Conservation (phyloP, 352 stramenopile genomes). For the Phytophthora constricta region DNA sequence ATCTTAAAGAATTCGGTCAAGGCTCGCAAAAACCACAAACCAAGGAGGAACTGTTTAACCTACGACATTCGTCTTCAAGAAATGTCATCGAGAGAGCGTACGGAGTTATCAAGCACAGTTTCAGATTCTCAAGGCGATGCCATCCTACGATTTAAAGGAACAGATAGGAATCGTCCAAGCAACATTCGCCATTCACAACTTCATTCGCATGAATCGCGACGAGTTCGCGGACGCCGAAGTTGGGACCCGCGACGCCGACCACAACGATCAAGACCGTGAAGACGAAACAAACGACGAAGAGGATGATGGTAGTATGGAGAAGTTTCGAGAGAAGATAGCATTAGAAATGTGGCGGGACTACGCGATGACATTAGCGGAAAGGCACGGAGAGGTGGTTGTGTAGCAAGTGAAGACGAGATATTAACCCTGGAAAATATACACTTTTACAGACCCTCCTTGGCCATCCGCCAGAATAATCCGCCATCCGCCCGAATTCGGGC, state of each 20-base stretch:
- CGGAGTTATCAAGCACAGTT: constrained; percentile 11
- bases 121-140: background rate
- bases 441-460: too few species aligned
- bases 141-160: background rate
- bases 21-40: constrained; percentile 4
- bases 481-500: too few species aligned
- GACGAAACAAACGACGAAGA: background rate
- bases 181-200: constrained; percentile 11
- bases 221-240: constrained; percentile 2
- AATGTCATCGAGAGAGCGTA: constrained; percentile 17
- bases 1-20: constrained; percentile 13
- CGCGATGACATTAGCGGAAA: too few species aligned
- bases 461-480: too few species aligned
- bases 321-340: too few species aligned
- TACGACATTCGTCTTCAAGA: constrained; percentile 3
- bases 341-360: too few species aligned
- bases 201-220: constrained; percentile 5
- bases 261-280: too few species aligned
- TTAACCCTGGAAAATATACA: too few species aligned
- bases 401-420: too few species aligned
- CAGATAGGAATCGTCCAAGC: constrained; percentile 2
- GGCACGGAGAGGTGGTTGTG: too few species aligned
- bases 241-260: background rate
- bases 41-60: constrained; percentile 9
- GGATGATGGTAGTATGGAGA: too few species aligned